These are phyloP conservation scores for Termitomyces sp. DNA, from an alignment of 768 basidiomycete species.

Conservation along the genomic window DNA sequence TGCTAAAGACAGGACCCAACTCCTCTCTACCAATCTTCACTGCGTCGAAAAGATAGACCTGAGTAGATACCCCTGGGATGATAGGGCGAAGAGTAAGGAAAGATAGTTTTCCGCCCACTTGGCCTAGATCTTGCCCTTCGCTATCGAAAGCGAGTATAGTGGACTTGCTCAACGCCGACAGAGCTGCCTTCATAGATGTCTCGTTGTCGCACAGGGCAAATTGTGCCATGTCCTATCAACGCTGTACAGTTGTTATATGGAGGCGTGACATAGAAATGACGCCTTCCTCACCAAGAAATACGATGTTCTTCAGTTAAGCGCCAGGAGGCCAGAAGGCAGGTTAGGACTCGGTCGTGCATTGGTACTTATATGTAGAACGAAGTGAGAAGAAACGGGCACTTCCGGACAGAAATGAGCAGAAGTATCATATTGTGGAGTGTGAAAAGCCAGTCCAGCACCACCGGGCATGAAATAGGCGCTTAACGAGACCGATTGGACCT, in stretches of 20 bases:
- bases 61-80: not conserved
- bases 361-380: too few species aligned
- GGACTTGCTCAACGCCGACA: not conserved
- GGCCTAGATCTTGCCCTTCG: conserved; percentile 10
- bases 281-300: not conserved
- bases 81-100: conserved; percentile 10
- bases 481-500: too few species aligned
- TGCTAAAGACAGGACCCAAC: conserved; percentile 9
- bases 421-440: not conserved
- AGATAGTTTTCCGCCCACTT: conserved; percentile 4
- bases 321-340: not conserved
- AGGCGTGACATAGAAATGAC: not conserved
- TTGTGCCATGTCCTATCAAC: not conserved
- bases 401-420: not conserved
- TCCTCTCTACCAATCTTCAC: not conserved
- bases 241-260: not conserved
- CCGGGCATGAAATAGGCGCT: too few species aligned
- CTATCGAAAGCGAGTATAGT: conserved; percentile 11
- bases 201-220: not conserved
- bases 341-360: too few species aligned
- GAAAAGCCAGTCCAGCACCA: too few species aligned
- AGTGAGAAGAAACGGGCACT: not conserved
- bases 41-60: conserved; percentile 12
- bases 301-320: not conserved
- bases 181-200: not conserved